These are phyloP conservation scores for Ganoderma lingzhi DNA, from an alignment of 1,284 basidiomycete species.

Conservation along the genomic window DNA sequence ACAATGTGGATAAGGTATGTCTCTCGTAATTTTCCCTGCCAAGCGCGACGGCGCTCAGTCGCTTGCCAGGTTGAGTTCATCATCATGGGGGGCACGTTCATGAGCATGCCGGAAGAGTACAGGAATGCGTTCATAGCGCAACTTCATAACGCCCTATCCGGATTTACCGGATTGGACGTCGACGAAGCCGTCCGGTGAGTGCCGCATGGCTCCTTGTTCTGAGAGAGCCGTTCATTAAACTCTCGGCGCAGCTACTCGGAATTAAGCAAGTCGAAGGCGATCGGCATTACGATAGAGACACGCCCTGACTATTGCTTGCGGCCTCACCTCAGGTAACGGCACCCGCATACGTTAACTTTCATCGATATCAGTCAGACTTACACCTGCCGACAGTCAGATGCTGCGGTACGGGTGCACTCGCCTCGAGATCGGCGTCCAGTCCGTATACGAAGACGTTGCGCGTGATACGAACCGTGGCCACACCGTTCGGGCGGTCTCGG, in stretches of 20 bases:
- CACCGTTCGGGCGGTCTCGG: slow-evolving; percentile 96
- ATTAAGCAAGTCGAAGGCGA: slow-evolving; percentile 97
- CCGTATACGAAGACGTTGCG: slow-evolving; percentile 99
- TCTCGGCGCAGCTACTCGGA: slow-evolving; percentile 80
- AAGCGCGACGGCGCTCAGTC: slow-evolving; percentile 7
- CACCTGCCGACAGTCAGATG: slow-evolving; percentile 85
- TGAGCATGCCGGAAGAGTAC: slow-evolving; percentile 99
- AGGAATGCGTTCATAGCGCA: slow-evolving; percentile 95
- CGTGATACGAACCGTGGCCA: slow-evolving; percentile 98
- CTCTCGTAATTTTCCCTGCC: slow-evolving; percentile 19
- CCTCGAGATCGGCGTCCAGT: slow-evolving; percentile 98
- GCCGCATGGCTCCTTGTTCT: slow-evolving; percentile 8
- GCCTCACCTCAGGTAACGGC: slow-evolving; percentile 84
- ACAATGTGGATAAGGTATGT: slow-evolving; percentile 94
- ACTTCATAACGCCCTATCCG: slow-evolving; percentile 96
- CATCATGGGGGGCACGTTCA: slow-evolving; percentile 99
- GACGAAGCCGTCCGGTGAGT: slow-evolving; percentile 94
- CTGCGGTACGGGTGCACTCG: slow-evolving; percentile 98
- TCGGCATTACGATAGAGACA: slow-evolving; percentile 99
- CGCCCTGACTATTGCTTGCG: slow-evolving; percentile 98
- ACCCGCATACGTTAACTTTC: slow-evolving; percentile 9
- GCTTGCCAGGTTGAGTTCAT: slow-evolving; percentile 90
- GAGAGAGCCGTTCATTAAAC: slow-evolving; percentile 14
- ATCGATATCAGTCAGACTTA: slow-evolving; percentile 20
- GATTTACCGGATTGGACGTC: slow-evolving; percentile 92